A percentile compares a stretch with the other conserved stretches of the same genome.
phyloP scores from a whole-genome alignment of 768 basidiomycete species.

The Roridomyces roridus region DNA sequence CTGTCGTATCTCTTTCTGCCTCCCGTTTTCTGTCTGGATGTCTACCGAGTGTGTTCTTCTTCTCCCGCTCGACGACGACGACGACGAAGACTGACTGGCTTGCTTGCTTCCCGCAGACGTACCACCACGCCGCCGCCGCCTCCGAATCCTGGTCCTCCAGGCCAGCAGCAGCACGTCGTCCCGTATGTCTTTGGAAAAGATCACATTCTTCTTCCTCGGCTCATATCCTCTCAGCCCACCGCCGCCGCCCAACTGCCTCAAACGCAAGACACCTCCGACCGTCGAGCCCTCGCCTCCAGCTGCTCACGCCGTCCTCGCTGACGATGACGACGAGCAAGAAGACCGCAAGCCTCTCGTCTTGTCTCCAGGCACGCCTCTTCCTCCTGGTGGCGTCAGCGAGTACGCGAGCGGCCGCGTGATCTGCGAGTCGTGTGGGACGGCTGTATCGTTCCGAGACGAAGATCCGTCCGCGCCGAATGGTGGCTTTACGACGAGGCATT shows the following conservation, averaged over 20 bases:
- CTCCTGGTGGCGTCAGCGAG: conserved; percentile 53
- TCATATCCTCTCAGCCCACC: neutral
- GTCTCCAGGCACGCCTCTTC: conserved; percentile 17
- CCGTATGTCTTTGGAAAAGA: neutral
- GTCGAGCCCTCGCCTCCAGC: neutral
- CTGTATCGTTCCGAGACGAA: conserved; percentile 73
- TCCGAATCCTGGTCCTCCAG: no score
- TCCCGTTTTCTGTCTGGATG: conserved; percentile 2
- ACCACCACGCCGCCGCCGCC: neutral
- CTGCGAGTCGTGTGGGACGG: conserved; percentile 67
- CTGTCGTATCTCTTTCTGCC: neutral
- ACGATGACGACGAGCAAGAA: neutral
- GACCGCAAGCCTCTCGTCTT: conserved; percentile 21
- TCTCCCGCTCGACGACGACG: no score
- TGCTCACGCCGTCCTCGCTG: neutral
- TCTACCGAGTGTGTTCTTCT: neutral
- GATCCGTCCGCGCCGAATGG: conserved; percentile 45
- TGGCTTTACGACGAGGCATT: conserved; percentile 66
- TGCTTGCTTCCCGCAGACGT: neutral
- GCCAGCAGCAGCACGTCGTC: no score
- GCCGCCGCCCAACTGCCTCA: neutral
- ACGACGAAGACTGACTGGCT: no score
- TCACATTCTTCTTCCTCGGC: no score
- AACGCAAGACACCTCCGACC: conserved; percentile 21
- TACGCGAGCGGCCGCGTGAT: conserved; percentile 70